These are phyloP conservation scores for Collybiopsis luxurians DNA, from an alignment of 768 basidiomycete species.

Conservation along the genomic window DNA sequence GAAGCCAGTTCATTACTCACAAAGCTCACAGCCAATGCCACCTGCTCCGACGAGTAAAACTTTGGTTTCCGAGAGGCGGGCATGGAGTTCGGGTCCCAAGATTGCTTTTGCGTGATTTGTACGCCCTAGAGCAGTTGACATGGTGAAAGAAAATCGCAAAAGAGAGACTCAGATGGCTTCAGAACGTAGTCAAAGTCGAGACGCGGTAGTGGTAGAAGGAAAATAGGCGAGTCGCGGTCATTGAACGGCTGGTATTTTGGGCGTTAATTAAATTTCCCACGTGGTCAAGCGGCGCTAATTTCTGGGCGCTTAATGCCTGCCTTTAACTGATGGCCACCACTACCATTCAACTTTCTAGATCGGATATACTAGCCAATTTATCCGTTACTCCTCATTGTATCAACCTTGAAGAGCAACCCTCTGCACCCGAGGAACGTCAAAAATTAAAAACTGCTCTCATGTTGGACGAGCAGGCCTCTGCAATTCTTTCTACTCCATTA, in stretches of 20 bases:
- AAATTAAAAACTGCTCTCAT: background rate
- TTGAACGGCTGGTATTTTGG: too few species aligned
- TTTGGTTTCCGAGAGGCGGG: conserved; percentile 56
- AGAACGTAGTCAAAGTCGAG: too few species aligned
- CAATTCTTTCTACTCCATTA: conserved; percentile 24
- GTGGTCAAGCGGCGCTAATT: too few species aligned
- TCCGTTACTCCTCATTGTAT: background rate
- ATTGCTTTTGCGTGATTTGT: conserved; percentile 71
- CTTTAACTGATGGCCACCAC: background rate
- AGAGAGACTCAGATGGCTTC: background rate
- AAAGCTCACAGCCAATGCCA: conserved; percentile 95
- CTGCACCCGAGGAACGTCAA: background rate
- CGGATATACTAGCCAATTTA: background rate
- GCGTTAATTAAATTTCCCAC: too few species aligned
- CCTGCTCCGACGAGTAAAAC: conserved; percentile 94
- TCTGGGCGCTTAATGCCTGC: background rate
- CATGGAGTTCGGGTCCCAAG: conserved; percentile 70
- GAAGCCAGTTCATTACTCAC: conserved; percentile 40
- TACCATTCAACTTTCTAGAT: background rate
- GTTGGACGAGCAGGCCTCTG: background rate
- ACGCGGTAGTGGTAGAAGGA: too few species aligned
- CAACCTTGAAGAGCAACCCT: background rate
- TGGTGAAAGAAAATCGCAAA: conserved; percentile 10
- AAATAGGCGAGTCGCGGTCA: too few species aligned
- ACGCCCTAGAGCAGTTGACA: conserved; percentile 50